These are phyloP conservation scores for Serendipita vermifera DNA, from an alignment of 768 basidiomycete genomes.

Conservation along the genomic window DNA sequence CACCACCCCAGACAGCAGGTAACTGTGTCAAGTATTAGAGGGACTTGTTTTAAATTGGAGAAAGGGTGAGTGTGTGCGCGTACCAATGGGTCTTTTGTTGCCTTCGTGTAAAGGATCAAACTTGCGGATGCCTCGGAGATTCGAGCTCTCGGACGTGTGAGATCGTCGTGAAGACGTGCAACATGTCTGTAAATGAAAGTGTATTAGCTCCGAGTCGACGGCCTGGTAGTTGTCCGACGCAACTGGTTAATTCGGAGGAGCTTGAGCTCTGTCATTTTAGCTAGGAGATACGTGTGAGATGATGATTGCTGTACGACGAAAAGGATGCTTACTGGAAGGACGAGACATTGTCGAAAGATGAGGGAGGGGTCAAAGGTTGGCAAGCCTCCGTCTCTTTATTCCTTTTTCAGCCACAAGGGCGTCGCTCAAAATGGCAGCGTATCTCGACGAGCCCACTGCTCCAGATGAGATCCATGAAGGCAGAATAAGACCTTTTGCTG, in stretches of 20 bases:
- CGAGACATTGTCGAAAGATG: conserved; percentile 4
- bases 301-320: background rate
- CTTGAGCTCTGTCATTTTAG: conserved; percentile 2
- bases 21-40: background rate
- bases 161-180: conserved; percentile 1
- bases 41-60: background rate
- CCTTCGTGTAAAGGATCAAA: background rate
- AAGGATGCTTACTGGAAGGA: background rate
- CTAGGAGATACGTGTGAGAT: background rate
- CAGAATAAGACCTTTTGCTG: conserved; percentile 9
- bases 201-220: background rate
- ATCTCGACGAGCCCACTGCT: conserved; percentile 5
- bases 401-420: background rate
- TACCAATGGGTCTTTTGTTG: conserved; percentile 2
- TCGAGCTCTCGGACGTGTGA: background rate
- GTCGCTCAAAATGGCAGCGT: too few relatives aligned
- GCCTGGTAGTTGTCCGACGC: too few relatives aligned
- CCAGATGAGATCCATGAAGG: background rate
- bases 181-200: background rate
- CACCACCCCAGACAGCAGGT: background rate
- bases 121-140: background rate
- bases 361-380: background rate
- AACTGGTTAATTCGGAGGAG: conserved; percentile 4
- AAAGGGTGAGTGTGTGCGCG: background rate
- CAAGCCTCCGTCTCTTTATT: background rate